These are phyloP conservation scores for Backusella westeae DNA, from an alignment of 192 early-diverging fungal genomes.

Conservation along the genomic window DNA sequence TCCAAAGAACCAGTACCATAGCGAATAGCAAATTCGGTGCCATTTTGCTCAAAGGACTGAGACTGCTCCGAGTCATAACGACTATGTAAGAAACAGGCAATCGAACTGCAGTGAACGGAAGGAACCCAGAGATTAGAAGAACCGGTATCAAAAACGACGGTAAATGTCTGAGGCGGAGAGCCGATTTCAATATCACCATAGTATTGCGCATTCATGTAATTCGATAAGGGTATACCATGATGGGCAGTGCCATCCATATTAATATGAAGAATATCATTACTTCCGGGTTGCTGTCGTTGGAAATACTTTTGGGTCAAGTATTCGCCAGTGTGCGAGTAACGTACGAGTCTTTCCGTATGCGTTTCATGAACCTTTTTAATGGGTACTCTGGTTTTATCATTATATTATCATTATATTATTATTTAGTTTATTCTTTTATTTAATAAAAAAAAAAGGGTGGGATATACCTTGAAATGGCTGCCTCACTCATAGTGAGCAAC, in stretches of 20 bases:
- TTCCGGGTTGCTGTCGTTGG: slow-evolving; percentile 25
- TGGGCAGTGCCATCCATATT: slow-evolving; percentile 54
- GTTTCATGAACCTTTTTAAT: slow-evolving; percentile 71
- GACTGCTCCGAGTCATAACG: slow-evolving; percentile 85
- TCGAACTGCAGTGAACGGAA: slow-evolving; percentile 87
- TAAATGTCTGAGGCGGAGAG: slow-evolving; percentile 88
- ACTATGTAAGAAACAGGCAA: slow-evolving; percentile 93
- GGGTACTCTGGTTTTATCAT: slow-evolving; percentile 35
- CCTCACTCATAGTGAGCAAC: slow-evolving; percentile 15
- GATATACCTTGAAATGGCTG: slow-evolving; percentile 30
- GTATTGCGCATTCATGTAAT: slow-evolving; percentile 97
- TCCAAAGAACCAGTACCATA: slow-evolving; percentile 94
- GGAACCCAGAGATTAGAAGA: slow-evolving; percentile 97
- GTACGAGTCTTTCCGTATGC: slow-evolving; percentile 55
- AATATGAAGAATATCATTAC: slow-evolving; percentile 36
- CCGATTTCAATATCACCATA: slow-evolving; percentile 88
- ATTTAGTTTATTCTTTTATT: neutral
- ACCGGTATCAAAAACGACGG: slow-evolving; percentile 93
- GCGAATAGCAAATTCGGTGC: slow-evolving; percentile 92
- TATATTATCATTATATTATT: neutral
- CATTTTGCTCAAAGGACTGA: slow-evolving; percentile 80
- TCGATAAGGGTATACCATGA: slow-evolving; percentile 78
- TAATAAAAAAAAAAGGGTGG: neutral
- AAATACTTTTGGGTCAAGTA: slow-evolving; percentile 82
- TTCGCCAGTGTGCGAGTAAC: slow-evolving; percentile 61